phyloP scores from a whole-genome alignment of 1,284 basidiomycete genomes.

The Moesziomyces parantarcticus region DNA sequence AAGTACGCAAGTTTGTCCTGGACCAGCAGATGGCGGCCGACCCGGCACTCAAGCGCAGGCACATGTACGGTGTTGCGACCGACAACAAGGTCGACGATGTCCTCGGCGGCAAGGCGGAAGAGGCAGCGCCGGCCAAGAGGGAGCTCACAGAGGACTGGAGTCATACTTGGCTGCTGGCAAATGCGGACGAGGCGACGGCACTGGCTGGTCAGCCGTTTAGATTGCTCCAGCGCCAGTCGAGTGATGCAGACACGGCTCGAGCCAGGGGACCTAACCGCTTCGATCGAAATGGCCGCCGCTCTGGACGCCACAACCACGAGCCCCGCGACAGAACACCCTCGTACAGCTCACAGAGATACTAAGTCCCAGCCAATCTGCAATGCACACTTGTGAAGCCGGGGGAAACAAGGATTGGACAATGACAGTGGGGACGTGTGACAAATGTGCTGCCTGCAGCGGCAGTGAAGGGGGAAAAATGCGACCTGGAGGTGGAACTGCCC shows the following conservation, averaged over 20 bases:
- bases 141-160: constrained; percentile 13
- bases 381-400: neutral
- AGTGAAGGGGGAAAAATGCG: neutral
- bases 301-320: neutral
- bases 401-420: neutral
- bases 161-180: constrained; percentile 18
- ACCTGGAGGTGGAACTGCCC: neutral
- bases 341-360: no score
- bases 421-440: neutral
- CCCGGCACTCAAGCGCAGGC: neutral
- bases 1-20: constrained; percentile 37
- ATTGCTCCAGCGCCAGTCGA: constrained; percentile 1
- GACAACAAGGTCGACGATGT: neutral
- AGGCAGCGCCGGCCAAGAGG: neutral
- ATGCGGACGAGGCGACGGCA: constrained; percentile 25
- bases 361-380: neutral
- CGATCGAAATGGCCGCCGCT: neutral
- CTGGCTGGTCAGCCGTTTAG: constrained; percentile 28
- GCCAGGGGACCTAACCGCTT: neutral
- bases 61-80: neutral
- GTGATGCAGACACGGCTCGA: neutral
- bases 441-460: no score
- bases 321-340: no score
- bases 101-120: neutral
- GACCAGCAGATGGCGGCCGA: constrained; percentile 16